Percentiles rank a stretch among this genome's conserved stretches.
Conservation (phyloP, 495 filamentous ascomycete genomes). For the Acidomyces sp. region DNA sequence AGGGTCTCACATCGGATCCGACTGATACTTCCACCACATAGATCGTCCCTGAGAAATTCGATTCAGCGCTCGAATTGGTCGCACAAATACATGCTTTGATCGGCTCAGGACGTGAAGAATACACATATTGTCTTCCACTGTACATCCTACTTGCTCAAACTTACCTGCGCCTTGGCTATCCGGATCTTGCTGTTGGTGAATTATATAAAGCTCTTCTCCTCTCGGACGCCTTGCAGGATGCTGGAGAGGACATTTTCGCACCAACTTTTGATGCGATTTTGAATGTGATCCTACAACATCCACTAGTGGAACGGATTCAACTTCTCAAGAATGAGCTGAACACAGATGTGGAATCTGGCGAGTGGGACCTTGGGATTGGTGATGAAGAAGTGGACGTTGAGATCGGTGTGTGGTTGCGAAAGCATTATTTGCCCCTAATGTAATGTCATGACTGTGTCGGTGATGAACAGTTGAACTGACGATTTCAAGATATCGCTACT, state of each 20-base stretch:
- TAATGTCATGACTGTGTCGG: not conserved
- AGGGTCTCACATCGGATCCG: too few species aligned
- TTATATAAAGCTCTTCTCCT: slow-evolving; percentile 80
- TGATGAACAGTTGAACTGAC: slow-evolving; percentile 4
- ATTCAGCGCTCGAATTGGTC: not conserved
- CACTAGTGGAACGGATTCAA: not conserved
- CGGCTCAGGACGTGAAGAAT: too few species aligned
- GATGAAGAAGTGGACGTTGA: slow-evolving; percentile 1
- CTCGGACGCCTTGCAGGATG: slow-evolving; percentile 63
- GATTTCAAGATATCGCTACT: not conserved
- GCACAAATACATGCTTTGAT: not conserved
- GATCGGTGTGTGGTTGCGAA: not conserved
- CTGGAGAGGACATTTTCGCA: slow-evolving; percentile 50
- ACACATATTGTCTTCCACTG: slow-evolving; percentile 65
- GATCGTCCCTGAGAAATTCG: slow-evolving; percentile 1
- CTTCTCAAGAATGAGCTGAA: slow-evolving; percentile 1
- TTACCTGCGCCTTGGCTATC: slow-evolving; percentile 66
- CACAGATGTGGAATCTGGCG: not conserved
- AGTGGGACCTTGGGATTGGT: not conserved
- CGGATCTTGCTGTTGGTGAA: slow-evolving; percentile 80
- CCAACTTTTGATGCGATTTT: slow-evolving; percentile 26
- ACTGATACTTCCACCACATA: too few species aligned
- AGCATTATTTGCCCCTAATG: slow-evolving; percentile 6
- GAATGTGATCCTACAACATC: not conserved
- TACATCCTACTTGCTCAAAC: slow-evolving; percentile 60